Conservation (phyloP, 768 basidiomycete species). For the Agrocybe praecox region DNA sequence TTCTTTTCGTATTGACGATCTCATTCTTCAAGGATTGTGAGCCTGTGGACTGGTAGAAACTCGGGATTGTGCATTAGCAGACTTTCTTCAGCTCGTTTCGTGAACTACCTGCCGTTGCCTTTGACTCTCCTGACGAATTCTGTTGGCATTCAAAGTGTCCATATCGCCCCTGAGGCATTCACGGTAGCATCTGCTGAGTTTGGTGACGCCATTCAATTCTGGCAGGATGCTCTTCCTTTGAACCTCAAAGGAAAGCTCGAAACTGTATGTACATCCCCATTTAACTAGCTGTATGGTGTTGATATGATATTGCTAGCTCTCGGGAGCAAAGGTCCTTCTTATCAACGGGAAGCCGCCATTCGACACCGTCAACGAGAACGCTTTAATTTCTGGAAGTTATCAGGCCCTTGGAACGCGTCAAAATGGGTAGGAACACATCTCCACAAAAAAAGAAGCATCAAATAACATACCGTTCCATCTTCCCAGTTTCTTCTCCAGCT, state of each 20-base stretch:
- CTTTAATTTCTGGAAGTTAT: slow-evolving; percentile 50
- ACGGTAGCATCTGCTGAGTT: slow-evolving; percentile 53
- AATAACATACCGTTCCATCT: neutral
- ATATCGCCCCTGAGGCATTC: slow-evolving; percentile 60
- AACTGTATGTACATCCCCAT: slow-evolving; percentile 23
- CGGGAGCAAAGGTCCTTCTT: slow-evolving; percentile 53
- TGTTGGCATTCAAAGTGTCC: slow-evolving; percentile 46
- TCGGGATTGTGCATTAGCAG: neutral
- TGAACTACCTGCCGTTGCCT: slow-evolving; percentile 54
- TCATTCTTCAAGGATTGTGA: slow-evolving; percentile 36
- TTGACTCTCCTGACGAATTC: slow-evolving; percentile 46
- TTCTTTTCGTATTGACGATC: neutral
- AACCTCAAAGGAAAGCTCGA: slow-evolving; percentile 48
- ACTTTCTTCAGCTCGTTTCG: slow-evolving; percentile 34
- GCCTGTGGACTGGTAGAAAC: slow-evolving; percentile 1
- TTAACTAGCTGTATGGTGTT: neutral
- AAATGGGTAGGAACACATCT: slow-evolving; percentile 36
- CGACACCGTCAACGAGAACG: slow-evolving; percentile 53
- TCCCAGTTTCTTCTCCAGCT: slow-evolving; percentile 48
- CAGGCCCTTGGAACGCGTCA: slow-evolving; percentile 52
- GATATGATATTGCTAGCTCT: slow-evolving; percentile 24
- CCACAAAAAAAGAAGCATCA: neutral
- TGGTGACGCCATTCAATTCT: slow-evolving; percentile 49
- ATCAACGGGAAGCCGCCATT: slow-evolving; percentile 58
- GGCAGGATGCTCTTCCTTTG: slow-evolving; percentile 58